Evolutionary conservation across 495 filamentous ascomycete genomes (phyloP), one percentile per base, ranked within the genome.

Genomic region (Hyaloscypha hepaticicola): DNA sequence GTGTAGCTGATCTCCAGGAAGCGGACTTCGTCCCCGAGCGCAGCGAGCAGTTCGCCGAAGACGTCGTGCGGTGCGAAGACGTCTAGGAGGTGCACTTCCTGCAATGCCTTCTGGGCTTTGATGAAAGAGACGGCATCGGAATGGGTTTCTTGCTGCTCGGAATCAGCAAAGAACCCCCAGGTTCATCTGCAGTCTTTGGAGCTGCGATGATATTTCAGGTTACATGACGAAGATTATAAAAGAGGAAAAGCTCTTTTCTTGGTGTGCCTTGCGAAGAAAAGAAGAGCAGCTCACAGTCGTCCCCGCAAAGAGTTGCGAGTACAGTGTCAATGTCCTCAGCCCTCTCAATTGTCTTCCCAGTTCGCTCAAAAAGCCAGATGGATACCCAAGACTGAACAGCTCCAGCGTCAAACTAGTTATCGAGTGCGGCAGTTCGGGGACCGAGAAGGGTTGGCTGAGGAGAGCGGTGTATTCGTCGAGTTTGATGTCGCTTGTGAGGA

Each of bases 351-450:
- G 26, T 5, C 57, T 49, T 0, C 69, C 70, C 8, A 80, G 70
- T 2, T 52, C 58, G 1, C 50, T 59, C 19, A 80, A 72, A 58
- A 77, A 80, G 26, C 70, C 70, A 3, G 75, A 57, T 3, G 77
- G 78, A 63, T 77, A 80, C 34, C 78, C 78, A 14, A 78, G 68
- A 21, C 70, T 69, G 73, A 80, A 80, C 34, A 80, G 73, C 61
- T 79, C 77, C 28, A 80, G 74, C 3, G 77, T 77, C 1, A 80
- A 67, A 55, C 73, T 72, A 57, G 72, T 76, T 61, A 65, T 66
- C 4, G 51, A 24, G 49, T 67, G 65, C 11, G 67, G 65, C 16
- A 72, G 68, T n/a, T 60, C n/a, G 0, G 65, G 64, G 61, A 70
- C 22, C 24, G 64, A 56, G 58, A 63, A 66, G 4, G 61, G 28